Evolutionary conservation across 148 eudicot species (phyloP).

Genomic region (Mesembryanthemum crystallinum): DNA sequence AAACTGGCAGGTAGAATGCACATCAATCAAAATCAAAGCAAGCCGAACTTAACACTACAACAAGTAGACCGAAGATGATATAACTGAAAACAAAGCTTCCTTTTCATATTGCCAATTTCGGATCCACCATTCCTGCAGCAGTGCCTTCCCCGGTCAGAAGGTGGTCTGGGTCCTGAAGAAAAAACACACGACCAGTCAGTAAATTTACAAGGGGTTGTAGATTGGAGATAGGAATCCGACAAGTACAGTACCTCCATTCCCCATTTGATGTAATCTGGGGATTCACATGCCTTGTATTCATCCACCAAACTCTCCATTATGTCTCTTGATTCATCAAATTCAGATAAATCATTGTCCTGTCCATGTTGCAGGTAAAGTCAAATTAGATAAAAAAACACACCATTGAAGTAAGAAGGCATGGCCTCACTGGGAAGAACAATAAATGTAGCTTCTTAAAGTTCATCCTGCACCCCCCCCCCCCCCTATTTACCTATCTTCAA

Average conservation of each 20-base stretch:
- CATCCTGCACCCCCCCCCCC: background rate
- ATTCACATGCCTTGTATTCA: conserved; percentile 99
- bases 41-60: background rate
- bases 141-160: conserved; percentile 72
- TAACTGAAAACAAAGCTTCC: background rate
- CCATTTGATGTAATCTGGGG: conserved; percentile 99
- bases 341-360: conserved; percentile 98
- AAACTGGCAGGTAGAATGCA: background rate
- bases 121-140: conserved; percentile 66
- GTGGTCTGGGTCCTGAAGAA: conserved; percentile 74
- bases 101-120: conserved; percentile 49
- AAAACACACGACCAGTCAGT: background rate
- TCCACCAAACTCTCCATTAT: conserved; percentile 90
- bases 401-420: background rate
- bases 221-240: background rate
- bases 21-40: background rate
- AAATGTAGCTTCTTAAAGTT: background rate
- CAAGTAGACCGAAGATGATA: background rate
- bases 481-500: background rate
- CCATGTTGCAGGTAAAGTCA: conserved; percentile 23
- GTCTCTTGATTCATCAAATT: conserved; percentile 96
- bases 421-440: conserved; percentile 1
- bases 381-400: background rate
- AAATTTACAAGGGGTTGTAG: background rate
- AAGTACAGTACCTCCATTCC: conserved; percentile 84